These are phyloP conservation scores for Kurtzmaniella cleridarum DNA, from an alignment of 805 yeast genomes.

Conservation along the genomic window DNA sequence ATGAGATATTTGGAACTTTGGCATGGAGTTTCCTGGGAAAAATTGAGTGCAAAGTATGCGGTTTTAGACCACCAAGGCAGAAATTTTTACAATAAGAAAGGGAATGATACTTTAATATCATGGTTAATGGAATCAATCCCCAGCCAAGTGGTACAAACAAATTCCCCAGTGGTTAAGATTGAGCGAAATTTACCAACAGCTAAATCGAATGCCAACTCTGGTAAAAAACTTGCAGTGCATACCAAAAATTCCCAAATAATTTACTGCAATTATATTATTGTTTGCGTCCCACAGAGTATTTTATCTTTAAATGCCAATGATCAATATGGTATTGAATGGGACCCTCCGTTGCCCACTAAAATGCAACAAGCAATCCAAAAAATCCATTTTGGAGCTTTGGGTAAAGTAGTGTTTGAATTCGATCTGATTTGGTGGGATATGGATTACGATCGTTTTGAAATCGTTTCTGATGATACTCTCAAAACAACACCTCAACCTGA, in stretches of 20 bases:
- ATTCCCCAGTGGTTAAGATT: conserved; percentile 39
- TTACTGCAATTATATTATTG: conserved; percentile 53
- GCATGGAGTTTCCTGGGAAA: conserved; percentile 71
- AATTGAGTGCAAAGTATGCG: conserved; percentile 63
- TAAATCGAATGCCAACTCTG: neutral
- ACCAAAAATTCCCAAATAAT: conserved; percentile 26
- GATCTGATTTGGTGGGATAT: conserved; percentile 40
- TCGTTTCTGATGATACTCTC: conserved; percentile 10
- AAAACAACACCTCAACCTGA: conserved; percentile 2
- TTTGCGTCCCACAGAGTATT: conserved; percentile 75
- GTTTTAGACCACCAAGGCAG: conserved; percentile 72
- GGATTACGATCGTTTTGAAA: conserved; percentile 35
- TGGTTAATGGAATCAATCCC: conserved; percentile 40
- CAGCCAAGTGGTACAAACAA: conserved; percentile 28
- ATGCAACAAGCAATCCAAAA: conserved; percentile 15
- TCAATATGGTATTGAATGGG: conserved; percentile 42
- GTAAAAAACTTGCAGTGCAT: conserved; percentile 20
- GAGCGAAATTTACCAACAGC: conserved; percentile 17
- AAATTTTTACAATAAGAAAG: conserved; percentile 62
- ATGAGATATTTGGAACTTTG: conserved; percentile 64
- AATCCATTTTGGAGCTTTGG: conserved; percentile 35
- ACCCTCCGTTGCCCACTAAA: conserved; percentile 16
- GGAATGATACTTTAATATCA: conserved; percentile 50
- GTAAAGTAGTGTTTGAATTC: conserved; percentile 40
- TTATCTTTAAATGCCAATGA: conserved; percentile 35